Base-by-base conservation (phyloP, 179 eudicot species). In the Pouteria campechiana region DNA sequence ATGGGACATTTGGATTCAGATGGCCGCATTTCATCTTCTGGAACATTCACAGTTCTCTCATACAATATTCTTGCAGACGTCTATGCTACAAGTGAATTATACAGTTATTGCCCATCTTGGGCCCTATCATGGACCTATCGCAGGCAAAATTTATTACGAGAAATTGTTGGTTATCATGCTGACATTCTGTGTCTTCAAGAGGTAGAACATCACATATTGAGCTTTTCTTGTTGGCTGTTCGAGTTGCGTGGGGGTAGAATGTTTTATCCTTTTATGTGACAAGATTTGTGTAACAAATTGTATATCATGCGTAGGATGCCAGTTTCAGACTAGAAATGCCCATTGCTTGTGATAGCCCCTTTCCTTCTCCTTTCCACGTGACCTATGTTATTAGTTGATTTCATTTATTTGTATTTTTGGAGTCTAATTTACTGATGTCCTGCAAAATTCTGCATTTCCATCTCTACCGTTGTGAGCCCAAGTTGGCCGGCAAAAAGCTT, bases 61-160 rank as follows among this genome's bases (percentile, higher is more conserved):
- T 90, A 90, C 76, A 90, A 90, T 44, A 75, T 85, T 37, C 62
- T 90, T 38, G 81, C 87, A 27, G 98, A 90, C 60, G 56, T 65
- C 20, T 81, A 70, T 76, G 95, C 95, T 41, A 70, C 84, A 6
- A 81, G 46, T 70, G 98, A 90, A 34, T 50, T 68, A 20, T 81
- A 81, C 44, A 70, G 84, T 69, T 90, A 90, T 40, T 90, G 98
- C 50, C 98, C 98, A 48, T 68, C 95, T 18, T 90, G 98, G 98
- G 90, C 98, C 55, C 94, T 86, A 39, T 78, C 98, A 30, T 90
- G 98, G 98, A 56, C 95, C 27, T 90, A 90, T 53, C 93, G 98
- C 46, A 72, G 84, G 49, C 98, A 90, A 53, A 89, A 90, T 60
- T 52, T 90, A 53, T 69, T 90, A 33, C 76, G 98, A 41, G 98